Conservation (phyloP, 1,139 yeast genomes). For the Magnusiomyces starmeri region DNA sequence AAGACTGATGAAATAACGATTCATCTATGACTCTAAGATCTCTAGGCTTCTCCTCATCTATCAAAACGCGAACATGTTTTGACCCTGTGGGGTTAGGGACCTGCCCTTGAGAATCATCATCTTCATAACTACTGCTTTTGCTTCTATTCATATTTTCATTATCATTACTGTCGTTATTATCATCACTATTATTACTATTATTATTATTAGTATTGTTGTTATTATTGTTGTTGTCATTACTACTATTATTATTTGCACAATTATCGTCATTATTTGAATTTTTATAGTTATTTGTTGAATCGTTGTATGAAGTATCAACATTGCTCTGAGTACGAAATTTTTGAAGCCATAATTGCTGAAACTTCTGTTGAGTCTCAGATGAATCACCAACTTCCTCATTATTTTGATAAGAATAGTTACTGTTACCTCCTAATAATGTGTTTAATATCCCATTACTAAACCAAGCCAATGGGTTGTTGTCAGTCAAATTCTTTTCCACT, state of each 20-base stretch:
- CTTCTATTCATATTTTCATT: no score
- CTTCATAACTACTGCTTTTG: no score
- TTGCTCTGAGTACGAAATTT: neutral
- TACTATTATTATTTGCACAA: neutral
- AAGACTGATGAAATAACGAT: constrained; percentile 3
- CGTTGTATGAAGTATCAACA: no score
- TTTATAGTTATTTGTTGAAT: no score
- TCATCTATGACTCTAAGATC: constrained; percentile 4
- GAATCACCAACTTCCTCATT: neutral
- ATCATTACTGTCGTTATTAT: neutral
- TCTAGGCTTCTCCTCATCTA: neutral
- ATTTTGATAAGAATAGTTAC: neutral
- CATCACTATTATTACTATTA: neutral
- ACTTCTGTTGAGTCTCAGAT: neutral
- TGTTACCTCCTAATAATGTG: neutral
- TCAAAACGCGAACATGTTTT: neutral
- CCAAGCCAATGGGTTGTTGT: neutral
- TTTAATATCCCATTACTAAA: neutral
- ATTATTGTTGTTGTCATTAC: neutral
- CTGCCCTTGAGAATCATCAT: no score
- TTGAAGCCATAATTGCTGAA: constrained; percentile 1
- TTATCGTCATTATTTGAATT: neutral
- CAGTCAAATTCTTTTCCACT: neutral
- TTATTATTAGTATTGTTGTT: neutral
- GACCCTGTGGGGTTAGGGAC: neutral